Conservation (phyloP, 2,329 filamentous ascomycete species). For the Onygenales sp. region DNA sequence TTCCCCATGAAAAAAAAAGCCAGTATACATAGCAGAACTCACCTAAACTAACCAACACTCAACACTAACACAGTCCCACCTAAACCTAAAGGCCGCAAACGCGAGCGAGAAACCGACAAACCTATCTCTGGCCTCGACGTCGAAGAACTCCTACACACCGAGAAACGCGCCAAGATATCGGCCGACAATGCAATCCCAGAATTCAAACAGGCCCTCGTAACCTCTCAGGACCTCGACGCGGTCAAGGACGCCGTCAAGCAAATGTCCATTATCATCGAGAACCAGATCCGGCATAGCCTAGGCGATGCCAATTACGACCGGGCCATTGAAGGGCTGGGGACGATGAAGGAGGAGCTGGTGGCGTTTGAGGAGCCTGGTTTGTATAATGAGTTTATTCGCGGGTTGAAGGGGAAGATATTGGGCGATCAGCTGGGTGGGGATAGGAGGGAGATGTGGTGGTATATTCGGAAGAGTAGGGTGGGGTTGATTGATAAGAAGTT, state of each 20-base stretch:
- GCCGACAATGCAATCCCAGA: constrained; percentile 74
- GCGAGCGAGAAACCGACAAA: constrained; percentile 58
- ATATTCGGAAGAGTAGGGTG: constrained; percentile 55
- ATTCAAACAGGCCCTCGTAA: constrained; percentile 69
- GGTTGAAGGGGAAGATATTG: constrained; percentile 63
- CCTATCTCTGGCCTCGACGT: constrained; percentile 87
- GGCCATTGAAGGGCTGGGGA: constrained; percentile 64
- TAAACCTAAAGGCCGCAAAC: constrained; percentile 64
- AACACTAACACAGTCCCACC: constrained; percentile 52
- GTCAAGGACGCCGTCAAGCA: constrained; percentile 63
- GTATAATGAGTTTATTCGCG: constrained; percentile 65
- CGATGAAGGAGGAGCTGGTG: constrained; percentile 68
- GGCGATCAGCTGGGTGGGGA: constrained; percentile 65
- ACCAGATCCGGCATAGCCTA: constrained; percentile 61
- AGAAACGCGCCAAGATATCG: constrained; percentile 46
- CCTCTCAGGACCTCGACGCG: constrained; percentile 49
- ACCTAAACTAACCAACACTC: constrained; percentile 14
- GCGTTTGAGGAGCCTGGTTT: constrained; percentile 63
- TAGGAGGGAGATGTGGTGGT: constrained; percentile 73
- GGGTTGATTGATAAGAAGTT: constrained; percentile 61
- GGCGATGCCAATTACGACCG: constrained; percentile 66
- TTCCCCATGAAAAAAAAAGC: no score
- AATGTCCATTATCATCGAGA: constrained; percentile 61
- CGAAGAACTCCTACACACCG: constrained; percentile 62
- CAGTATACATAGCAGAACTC: background rate